Percentiles rank a stretch among this genome's conserved stretches.
Conservation (phyloP, 441 rosid genomes). For the Adansonia gregorii region DNA sequence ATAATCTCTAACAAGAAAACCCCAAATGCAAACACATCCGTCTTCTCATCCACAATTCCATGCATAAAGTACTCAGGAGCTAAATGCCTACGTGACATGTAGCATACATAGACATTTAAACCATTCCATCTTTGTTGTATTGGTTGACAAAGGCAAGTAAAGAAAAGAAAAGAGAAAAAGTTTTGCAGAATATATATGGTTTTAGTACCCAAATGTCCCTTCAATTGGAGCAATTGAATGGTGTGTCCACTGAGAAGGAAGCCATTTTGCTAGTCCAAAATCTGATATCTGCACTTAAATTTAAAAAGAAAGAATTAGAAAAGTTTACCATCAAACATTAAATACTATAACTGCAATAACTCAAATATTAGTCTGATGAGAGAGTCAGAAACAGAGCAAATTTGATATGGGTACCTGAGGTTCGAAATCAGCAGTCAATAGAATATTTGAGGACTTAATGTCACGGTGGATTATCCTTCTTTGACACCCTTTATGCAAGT, state of each 20-base stretch:
- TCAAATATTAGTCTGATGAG: neutral
- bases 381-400: neutral
- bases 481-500: conserved; percentile 87
- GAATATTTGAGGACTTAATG: conserved; percentile 85
- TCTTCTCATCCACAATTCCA: conserved; percentile 97
- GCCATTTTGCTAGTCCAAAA: conserved; percentile 97
- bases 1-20: conserved; percentile 82
- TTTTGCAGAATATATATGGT: neutral
- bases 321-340: neutral
- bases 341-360: neutral
- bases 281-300: conserved; percentile 66
- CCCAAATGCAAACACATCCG: conserved; percentile 93
- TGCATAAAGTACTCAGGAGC: conserved; percentile 95
- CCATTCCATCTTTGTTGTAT: neutral
- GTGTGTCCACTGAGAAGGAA: conserved; percentile 95
- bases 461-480: conserved; percentile 92
- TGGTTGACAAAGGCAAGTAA: neutral
- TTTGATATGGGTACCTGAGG: conserved; percentile 49
- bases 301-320: neutral
- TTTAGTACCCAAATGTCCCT: conserved; percentile 90
- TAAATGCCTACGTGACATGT: conserved; percentile 58
- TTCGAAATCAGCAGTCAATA: conserved; percentile 71
- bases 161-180: neutral
- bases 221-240: conserved; percentile 96
- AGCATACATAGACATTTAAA: neutral